Base-by-base conservation (phyloP, 2,329 filamentous ascomycete species). In the Cyphellophora europaea region DNA sequence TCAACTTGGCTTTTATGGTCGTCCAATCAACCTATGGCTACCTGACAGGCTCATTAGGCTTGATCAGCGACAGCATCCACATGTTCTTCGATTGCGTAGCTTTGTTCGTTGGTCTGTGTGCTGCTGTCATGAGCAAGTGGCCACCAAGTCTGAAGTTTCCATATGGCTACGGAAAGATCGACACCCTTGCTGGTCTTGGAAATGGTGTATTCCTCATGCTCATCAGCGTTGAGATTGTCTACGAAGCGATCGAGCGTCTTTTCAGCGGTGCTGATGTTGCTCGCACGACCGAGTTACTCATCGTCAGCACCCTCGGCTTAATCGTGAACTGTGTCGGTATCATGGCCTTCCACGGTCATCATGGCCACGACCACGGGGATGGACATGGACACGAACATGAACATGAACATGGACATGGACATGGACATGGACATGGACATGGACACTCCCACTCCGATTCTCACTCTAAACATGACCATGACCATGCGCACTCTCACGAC, bases 31-130 rank as follows among this genome's bases (percentile, higher is more conserved):
- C 89, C 42, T 98, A 98, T 53, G 91, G 91, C 32, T 93, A 91
- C 50, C 64, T 91, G 8, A 96, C 87, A 3, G 88, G 93, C 48
- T 98, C 91, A 0, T 66, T 98, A 4, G 91, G 91, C 3, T 70
- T 98, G n/a, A 74, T 98, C 12, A 94, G 87, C 48, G 91, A 98
- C 59, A 96, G 88, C 52, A 91, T 98, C 44, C 91, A 98, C 62
- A 98, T 98, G 91, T 89, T 98, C 53, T 96, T 98, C 51, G 91
- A 98, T 60, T 98, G 91, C 49, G 78, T 95, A 21, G 91, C 89
- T 13, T 71, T 98, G 17, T 76, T 84, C 2, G 87, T 98, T 21
- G 91, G 91, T 8, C 68, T 98, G 6, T 81, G 89, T 49, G 91
- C 91, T 17, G 82, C 89, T 2, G 87, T 98, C 5, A 85, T 94